Evolutionary conservation across 2,329 filamentous ascomycete genomes (phyloP), one percentile per base, ranked within the genome.

Genomic region (Fusarium humuli): DNA sequence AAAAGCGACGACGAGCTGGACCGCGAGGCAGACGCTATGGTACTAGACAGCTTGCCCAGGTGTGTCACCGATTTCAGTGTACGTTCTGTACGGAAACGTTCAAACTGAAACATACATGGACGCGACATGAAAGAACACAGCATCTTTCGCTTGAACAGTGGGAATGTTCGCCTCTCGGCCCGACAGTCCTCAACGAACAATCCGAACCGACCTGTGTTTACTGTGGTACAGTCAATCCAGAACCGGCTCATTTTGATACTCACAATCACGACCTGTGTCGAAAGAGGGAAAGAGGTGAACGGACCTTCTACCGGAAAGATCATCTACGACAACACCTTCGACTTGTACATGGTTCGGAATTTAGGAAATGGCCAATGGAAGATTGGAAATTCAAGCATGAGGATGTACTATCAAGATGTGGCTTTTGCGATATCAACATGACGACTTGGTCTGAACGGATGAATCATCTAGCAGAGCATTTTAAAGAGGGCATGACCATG

Each of bases 101-200:
- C 69, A 81, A 80, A 50, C 79, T 79, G 0, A 83, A 83, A 16
- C 79, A 84, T 52, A 82, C 83, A 23, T 84, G 83, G 83, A 80
- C 81, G 37, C 78, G 86, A 22, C 86, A 88, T 64, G 86, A 88
- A 59, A 82, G 81, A 44, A 80, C 82, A 54, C 80, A 81, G 54
- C 86, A 79, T 73, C 79, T 79, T 50, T 85, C 80, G 8, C 84
- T 84, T 0, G 82, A 80, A 74, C 79, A 72, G 49, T 88, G 78
- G 86, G 81, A 80, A 62, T 87, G 79, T 46, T 77, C 79, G 2
- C 82, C 81, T 3, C 16, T 54, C 0, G 80, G 80, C n/a, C 74
- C 79, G 4, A 71, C 61, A 0, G 79, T 81, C 2, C 73, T 82
- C 2, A 79, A 84, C 20, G 79, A 82, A 16, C 76, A 80, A 4